Conservation (phyloP, 2,329 filamentous ascomycete species). For the Microcera coccophila region DNA sequence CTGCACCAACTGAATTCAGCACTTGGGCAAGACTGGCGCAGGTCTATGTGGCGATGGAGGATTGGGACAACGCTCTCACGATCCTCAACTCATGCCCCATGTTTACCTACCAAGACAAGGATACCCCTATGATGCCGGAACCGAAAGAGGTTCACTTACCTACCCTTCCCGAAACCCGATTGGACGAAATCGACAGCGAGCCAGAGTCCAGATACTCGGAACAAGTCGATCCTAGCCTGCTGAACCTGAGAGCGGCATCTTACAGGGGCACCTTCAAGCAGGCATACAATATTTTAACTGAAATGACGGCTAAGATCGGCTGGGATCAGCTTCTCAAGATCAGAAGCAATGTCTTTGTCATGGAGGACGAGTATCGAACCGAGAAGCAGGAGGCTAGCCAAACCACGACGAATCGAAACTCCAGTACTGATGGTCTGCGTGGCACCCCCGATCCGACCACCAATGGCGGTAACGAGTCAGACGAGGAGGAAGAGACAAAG, state of each 20-base stretch:
- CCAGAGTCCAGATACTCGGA: constrained; percentile 76
- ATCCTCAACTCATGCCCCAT: constrained; percentile 98
- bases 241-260: constrained; percentile 79
- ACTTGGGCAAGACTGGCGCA: constrained; percentile 94
- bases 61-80: constrained; percentile 92
- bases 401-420: constrained; percentile 58
- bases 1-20: constrained; percentile 92
- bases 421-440: constrained; percentile 74
- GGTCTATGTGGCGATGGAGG: constrained; percentile 88
- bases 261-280: constrained; percentile 96
- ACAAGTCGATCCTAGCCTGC: constrained; percentile 79
- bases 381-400: constrained; percentile 67
- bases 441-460: constrained; percentile 61
- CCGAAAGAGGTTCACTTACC: constrained; percentile 84
- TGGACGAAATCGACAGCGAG: constrained; percentile 95
- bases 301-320: constrained; percentile 93
- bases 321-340: constrained; percentile 97
- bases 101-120: constrained; percentile 99
- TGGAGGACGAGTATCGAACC: constrained; percentile 96
- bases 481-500: constrained; percentile 33
- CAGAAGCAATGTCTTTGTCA: constrained; percentile 95
- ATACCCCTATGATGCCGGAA: constrained; percentile 90
- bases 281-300: constrained; percentile 88
- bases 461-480: constrained; percentile 43
- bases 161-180: constrained; percentile 78